Conservation (phyloP, 2,329 filamentous ascomycete species). For the Pleomassaria siparia region DNA sequence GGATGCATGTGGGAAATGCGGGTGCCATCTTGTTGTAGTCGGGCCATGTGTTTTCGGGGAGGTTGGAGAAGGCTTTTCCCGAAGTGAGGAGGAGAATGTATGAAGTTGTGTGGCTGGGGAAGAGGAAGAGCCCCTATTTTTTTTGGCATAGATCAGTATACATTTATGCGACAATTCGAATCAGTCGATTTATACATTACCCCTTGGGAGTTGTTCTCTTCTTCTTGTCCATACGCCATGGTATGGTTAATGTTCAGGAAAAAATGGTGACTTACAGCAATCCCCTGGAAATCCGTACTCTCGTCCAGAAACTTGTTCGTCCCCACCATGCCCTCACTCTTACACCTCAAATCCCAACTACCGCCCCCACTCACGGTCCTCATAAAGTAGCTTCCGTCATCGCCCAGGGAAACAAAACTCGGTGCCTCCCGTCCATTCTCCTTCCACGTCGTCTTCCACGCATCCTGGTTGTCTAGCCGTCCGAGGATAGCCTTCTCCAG, state of each 20-base stretch:
- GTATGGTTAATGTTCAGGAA: no score
- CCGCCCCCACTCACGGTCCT: conserved; percentile 33
- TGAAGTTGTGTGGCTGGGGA: conserved; percentile 24
- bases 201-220: background rate
- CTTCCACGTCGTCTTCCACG: conserved; percentile 29
- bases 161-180: no score
- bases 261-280: conserved; percentile 26
- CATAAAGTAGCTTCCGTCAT: conserved; percentile 36
- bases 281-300: conserved; percentile 18
- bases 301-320: conserved; percentile 32
- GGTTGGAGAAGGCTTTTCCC: conserved; percentile 35
- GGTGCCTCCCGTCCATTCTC: conserved; percentile 28
- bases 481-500: conserved; percentile 30
- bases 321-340: conserved; percentile 27
- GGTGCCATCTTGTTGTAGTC: conserved; percentile 36
- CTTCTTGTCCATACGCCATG: no score
- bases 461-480: conserved; percentile 26
- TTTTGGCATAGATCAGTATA: no score
- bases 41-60: conserved; percentile 34
- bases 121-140: conserved; percentile 33
- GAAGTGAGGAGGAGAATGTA: conserved; percentile 30
- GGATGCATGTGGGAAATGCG: conserved; percentile 23
- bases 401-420: conserved; percentile 31
- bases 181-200: background rate
- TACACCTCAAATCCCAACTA: conserved; percentile 32